These are phyloP conservation scores for Phragmites australis DNA, from an alignment of 176 grass and related monocot species.

Conservation along the genomic window DNA sequence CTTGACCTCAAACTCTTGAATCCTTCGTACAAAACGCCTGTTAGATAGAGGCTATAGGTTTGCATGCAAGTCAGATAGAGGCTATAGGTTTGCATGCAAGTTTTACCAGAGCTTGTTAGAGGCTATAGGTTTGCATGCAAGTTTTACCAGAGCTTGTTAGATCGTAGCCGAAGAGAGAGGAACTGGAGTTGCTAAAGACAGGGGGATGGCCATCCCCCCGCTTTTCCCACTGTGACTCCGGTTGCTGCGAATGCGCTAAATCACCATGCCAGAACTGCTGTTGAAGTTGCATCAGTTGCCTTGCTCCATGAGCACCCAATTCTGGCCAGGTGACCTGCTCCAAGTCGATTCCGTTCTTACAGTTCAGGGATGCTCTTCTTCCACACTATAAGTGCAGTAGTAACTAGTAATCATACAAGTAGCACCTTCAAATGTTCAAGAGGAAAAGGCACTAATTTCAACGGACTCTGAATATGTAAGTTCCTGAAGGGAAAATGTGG, in stretches of 20 bases:
- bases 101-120: slow-evolving; percentile 65
- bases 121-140: neutral
- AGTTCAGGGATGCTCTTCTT: slow-evolving; percentile 46
- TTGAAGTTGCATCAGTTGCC: slow-evolving; percentile 57
- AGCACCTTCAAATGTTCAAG: neutral
- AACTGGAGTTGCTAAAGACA: slow-evolving; percentile 48
- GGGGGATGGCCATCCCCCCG: slow-evolving; percentile 40
- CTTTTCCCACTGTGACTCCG: slow-evolving; percentile 48
- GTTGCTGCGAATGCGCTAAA: slow-evolving; percentile 46
- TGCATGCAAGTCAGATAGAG: neutral
- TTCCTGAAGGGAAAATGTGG: slow-evolving; percentile 1
- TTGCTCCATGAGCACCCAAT: slow-evolving; percentile 48
- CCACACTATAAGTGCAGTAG: slow-evolving; percentile 46
- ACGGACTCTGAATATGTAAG: neutral
- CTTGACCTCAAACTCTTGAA: too few species aligned
- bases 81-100: slow-evolving; percentile 1
- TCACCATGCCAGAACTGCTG: slow-evolving; percentile 75
- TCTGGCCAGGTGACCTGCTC: slow-evolving; percentile 59
- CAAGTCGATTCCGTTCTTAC: slow-evolving; percentile 55
- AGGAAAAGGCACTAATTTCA: neutral
- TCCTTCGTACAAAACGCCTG: too few species aligned
- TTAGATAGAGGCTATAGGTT: too few species aligned
- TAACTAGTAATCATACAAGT: slow-evolving; percentile 38
- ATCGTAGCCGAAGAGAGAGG: slow-evolving; percentile 68
- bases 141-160: slow-evolving; percentile 63